Evolutionary conservation across 1,139 yeast species (phyloP), one percentile per base, ranked within the genome.

Genomic region (Meyerozyma elateridarum): DNA sequence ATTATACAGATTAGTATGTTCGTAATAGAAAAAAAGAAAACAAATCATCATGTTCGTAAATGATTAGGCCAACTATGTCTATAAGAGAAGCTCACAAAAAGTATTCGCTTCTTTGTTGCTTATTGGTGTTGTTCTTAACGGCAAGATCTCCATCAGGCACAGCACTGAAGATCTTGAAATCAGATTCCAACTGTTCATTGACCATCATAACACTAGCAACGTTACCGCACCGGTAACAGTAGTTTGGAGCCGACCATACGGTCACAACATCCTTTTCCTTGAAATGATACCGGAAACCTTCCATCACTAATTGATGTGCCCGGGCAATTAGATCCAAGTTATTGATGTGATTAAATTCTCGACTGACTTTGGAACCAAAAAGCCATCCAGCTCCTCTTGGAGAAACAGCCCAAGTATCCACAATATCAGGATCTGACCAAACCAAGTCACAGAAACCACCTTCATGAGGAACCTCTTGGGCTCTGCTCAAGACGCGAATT

Each of bases 381-480:
- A 89, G 66, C 96, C 96, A 91, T 12, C 98, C 98, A 0, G 98
- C 98, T 39, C 98, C 98, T 54, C 98, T 74, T 15, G 97, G 96
- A 28, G 95, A 82, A n/a, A 91, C 95, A 11, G 95, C 96, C 98
- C 98, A 91, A 14, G 95, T 85, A 42, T 88, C 96, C 27, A 89
- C 96, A 47, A 89, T 94, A 54, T 91, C 98, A 3, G 98, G 98
- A 53, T 91, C 98, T 17, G 94, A 81, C 98, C 98, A 91, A 22
- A 91, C 88, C 47, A 91, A 71, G 56, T 91, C 98, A 53, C 97
- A 91, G 59, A 91, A 91, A 3, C 97, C 96, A 41, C 98, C 98
- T 60, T 91, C 98, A 56, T 91, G 98, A 2, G 98, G 98, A 34
- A 91, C 96, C 59, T 91, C 98, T 60, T 91, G 97, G n/a, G 97